Conservation (phyloP, 768 basidiomycete species). For the Filobasidium floriforme region DNA sequence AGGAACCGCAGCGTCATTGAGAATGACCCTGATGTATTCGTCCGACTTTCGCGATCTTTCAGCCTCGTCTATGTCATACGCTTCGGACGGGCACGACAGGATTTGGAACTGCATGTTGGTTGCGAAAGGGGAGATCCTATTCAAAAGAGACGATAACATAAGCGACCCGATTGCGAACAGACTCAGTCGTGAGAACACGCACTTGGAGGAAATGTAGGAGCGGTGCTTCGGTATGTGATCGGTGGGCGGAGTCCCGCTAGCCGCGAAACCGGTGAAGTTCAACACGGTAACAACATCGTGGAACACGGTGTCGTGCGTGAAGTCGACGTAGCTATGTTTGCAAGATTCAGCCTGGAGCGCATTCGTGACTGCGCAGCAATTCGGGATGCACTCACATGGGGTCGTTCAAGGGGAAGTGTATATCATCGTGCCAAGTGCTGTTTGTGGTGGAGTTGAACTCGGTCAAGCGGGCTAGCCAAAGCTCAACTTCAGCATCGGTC, state of each 20-base stretch:
- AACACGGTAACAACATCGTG: slow-evolving; percentile 41
- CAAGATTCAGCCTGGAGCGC: background rate
- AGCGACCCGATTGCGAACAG: background rate
- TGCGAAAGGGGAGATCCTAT: slow-evolving; percentile 67
- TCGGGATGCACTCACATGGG: slow-evolving; percentile 29
- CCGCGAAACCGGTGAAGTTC: slow-evolving; percentile 44
- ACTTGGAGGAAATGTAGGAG: slow-evolving; percentile 64
- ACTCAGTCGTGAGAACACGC: slow-evolving; percentile 10
- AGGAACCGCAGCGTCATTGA: slow-evolving; percentile 81
- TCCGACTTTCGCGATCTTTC: slow-evolving; percentile 30
- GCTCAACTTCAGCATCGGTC: background rate
- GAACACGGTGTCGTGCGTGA: slow-evolving; percentile 43
- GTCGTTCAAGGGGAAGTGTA: slow-evolving; percentile 41
- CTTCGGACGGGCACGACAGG: slow-evolving; percentile 51
- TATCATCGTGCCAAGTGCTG: slow-evolving; percentile 62
- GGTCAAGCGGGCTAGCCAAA: slow-evolving; percentile 34
- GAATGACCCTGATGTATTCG: slow-evolving; percentile 65
- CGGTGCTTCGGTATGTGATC: slow-evolving; percentile 44
- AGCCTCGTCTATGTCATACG: background rate
- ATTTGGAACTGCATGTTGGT: slow-evolving; percentile 65
- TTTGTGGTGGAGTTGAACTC: slow-evolving; percentile 71
- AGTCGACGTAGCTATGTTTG: slow-evolving; percentile 46
- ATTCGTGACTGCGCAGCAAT: background rate
- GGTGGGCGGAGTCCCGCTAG: slow-evolving; percentile 36
- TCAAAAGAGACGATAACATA: background rate